Base-by-base conservation (phyloP, 1,284 basidiomycete genomes). In the Chiua sp. region DNA sequence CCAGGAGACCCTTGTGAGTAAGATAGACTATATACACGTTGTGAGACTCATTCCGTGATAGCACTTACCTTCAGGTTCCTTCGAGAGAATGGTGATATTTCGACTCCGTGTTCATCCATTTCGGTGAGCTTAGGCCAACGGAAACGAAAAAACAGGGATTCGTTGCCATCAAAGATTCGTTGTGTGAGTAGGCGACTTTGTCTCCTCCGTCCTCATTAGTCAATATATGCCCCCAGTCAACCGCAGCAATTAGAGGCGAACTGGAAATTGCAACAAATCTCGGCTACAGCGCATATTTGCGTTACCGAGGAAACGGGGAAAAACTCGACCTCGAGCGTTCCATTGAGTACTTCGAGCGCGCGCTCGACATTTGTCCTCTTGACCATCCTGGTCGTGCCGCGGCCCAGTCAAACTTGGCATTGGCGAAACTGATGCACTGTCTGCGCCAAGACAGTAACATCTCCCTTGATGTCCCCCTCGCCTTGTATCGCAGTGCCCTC, bases 401-500 rank as follows among this genome's bases (percentile, higher is more conserved):
- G 4, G 63, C 53, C 15, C 51, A 62, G 18, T 65, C 59, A 35
- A 67, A 67, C 46, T 15, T 65, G 37, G 65, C 63, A 16, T 44
- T 22, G 13, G 65, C 65, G 46, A 54, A 53, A 33, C 35, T 55
- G 23, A 46, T 46, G 28, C 32, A 42, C 15, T 53, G 55, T 30
- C 50, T 23, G 18, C 33, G 55, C 13, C 10, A 46, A 8, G 39
- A 48, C 20, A 49, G 32, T 12, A 32, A 51, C 42, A 7, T 16
- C 22, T 37, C 54, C 16, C 47, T 67, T 7, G 56, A 62, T 3
- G 30, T 50, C 28, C 52, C 59, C 13, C 46, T 65, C n/a, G 23
- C 32, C 0, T 47, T 65, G 46, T 65, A 65, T 37, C 23, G 18
- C 16, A 20, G 33, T 39, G 55, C 55, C 3, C 61, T 62, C 11